phyloP scores from a whole-genome alignment of 495 filamentous ascomycete genomes.

The Usnea hakonensis region DNA sequence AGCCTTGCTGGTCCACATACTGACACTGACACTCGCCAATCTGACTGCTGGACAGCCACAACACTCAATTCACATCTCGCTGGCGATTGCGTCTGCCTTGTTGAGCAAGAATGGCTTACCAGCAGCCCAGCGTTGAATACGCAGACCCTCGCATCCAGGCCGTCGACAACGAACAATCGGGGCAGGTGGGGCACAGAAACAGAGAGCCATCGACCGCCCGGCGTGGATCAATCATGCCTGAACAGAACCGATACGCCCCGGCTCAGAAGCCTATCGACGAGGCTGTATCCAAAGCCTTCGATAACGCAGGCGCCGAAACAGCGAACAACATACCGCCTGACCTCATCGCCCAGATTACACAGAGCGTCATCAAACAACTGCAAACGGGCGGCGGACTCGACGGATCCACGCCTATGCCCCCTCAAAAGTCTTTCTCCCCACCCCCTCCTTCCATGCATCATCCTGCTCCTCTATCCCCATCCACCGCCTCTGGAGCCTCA shows the following conservation, averaged over 20 bases:
- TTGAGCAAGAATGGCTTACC: conserved; percentile 19
- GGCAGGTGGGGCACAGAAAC: conserved; percentile 6
- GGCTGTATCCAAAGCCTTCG: conserved; percentile 41
- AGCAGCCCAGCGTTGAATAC: conserved; percentile 18
- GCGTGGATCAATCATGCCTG: conserved; percentile 15
- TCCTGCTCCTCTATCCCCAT: conserved; percentile 25
- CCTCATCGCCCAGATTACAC: conserved; percentile 42
- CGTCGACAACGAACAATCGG: conserved; percentile 8
- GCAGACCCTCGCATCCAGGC: conserved; percentile 9
- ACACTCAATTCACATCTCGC: neutral
- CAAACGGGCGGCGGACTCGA: conserved; percentile 38
- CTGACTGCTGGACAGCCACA: neutral
- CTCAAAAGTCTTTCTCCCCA: conserved; percentile 26
- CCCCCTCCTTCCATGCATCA: conserved; percentile 20
- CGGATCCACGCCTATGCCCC: conserved; percentile 21
- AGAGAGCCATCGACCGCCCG: conserved; percentile 11
- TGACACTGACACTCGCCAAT: neutral
- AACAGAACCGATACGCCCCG: conserved; percentile 22
- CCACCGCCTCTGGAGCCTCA: conserved; percentile 31
- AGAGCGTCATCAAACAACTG: conserved; percentile 47
- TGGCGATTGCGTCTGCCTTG: conserved; percentile 14
- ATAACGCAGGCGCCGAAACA: conserved; percentile 27
- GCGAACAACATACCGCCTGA: conserved; percentile 41
- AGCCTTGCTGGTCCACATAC: neutral
- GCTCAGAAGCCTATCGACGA: conserved; percentile 37